Percentiles rank a stretch among this genome's conserved stretches.
Evolutionary conservation across 768 basidiomycete genomes (phyloP).

Genomic region (Plicaturopsis crispa): DNA sequence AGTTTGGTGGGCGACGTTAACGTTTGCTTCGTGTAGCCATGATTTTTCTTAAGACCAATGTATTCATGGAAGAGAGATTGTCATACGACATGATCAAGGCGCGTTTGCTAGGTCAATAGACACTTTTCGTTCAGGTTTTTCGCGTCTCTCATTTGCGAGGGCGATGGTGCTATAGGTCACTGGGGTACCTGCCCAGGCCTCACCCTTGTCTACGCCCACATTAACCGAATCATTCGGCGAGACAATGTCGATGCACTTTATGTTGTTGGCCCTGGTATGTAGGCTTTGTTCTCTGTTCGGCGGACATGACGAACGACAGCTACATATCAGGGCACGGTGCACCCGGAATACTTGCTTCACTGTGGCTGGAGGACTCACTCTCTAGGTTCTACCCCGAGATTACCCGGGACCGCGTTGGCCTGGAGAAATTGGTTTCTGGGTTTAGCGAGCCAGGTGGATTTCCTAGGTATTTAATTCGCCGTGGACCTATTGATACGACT

Average conservation of each 20-base stretch:
- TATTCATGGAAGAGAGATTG: constrained; percentile 53
- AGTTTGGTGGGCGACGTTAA: too few relatives aligned
- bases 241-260: constrained; percentile 59
- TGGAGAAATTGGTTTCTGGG: constrained; percentile 58
- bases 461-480: constrained; percentile 50
- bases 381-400: constrained; percentile 50
- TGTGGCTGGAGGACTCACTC: constrained; percentile 80
- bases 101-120: constrained; percentile 74
- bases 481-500: constrained; percentile 1
- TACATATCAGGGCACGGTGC: constrained; percentile 63
- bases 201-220: constrained; percentile 61
- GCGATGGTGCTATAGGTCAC: too few relatives aligned
- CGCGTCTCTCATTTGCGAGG: too few relatives aligned
- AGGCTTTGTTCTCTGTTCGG: background rate
- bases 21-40: too few relatives aligned
- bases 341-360: constrained; percentile 76
- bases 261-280: constrained; percentile 69
- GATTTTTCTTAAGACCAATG: constrained; percentile 78
- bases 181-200: constrained; percentile 85
- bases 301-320: background rate
- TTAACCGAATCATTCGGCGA: constrained; percentile 56
- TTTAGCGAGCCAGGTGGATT: constrained; percentile 85
- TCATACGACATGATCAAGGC: constrained; percentile 69
- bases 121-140: too few relatives aligned
- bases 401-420: constrained; percentile 47